phyloP scores from a whole-genome alignment of 2,329 filamentous ascomycete species.

The Ophiostoma australiae region DNA sequence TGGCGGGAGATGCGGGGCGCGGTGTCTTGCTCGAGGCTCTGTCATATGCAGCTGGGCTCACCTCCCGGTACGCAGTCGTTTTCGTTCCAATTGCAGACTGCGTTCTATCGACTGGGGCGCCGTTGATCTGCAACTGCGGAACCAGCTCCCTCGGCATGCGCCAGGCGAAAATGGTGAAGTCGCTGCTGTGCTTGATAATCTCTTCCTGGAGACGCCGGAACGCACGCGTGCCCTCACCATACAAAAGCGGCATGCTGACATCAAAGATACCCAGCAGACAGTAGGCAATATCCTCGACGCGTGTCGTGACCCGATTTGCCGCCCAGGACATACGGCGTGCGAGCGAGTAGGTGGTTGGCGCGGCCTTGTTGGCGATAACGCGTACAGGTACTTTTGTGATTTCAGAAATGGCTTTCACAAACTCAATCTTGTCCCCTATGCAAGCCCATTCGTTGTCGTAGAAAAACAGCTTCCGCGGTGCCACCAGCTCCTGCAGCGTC shows the following conservation, averaged over 20 bases:
- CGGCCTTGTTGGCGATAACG: constrained; percentile 10
- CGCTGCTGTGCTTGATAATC: constrained; percentile 25
- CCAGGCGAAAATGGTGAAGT: constrained; percentile 31
- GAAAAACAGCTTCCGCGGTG: constrained; percentile 33
- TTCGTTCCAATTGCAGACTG: background rate
- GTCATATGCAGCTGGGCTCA: background rate
- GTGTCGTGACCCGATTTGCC: constrained; percentile 21
- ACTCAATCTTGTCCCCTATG: constrained; percentile 26
- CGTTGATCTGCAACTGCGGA: background rate
- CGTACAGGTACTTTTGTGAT: background rate
- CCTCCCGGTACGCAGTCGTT: background rate
- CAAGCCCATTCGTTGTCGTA: constrained; percentile 32
- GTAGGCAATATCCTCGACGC: constrained; percentile 29
- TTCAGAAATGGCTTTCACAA: background rate
- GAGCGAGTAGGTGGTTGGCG: constrained; percentile 21
- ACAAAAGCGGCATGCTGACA: constrained; percentile 27
- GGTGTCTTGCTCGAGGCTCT: background rate
- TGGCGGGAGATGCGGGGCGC: background rate
- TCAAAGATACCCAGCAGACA: constrained; percentile 29
- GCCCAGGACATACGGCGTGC: constrained; percentile 24
- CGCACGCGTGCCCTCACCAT: constrained; percentile 28
- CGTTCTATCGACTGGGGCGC: background rate
- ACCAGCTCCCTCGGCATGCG: background rate
- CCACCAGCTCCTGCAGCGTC: constrained; percentile 64
- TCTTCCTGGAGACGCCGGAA: constrained; percentile 29